Percentiles rank a stretch among this genome's conserved stretches.
Conservation (phyloP, 768 basidiomycete genomes). For the Kwoniella europaea region DNA sequence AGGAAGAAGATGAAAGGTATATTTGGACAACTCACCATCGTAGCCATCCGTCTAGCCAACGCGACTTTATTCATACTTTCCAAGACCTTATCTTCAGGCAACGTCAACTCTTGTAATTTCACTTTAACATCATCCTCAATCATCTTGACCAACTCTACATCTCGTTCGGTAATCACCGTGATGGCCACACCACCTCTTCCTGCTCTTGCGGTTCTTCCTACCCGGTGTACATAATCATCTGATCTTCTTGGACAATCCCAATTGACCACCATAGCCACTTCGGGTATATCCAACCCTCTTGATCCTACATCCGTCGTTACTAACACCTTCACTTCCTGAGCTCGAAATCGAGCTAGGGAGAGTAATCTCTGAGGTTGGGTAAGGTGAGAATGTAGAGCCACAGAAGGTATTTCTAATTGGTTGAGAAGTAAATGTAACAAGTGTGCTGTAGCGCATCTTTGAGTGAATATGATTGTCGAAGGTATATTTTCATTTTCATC, state of each 20-base stretch:
- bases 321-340: slow-evolving; percentile 83
- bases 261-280: slow-evolving; percentile 93
- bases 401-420: slow-evolving; percentile 77
- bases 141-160: slow-evolving; percentile 78
- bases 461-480: slow-evolving; percentile 91
- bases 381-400: slow-evolving; percentile 88
- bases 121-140: slow-evolving; percentile 92
- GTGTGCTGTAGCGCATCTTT: slow-evolving; percentile 86
- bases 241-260: slow-evolving; percentile 86
- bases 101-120: slow-evolving; percentile 71
- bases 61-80: slow-evolving; percentile 86
- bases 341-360: slow-evolving; percentile 83
- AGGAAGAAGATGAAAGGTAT: too few relatives aligned
- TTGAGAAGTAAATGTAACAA: slow-evolving; percentile 75
- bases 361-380: slow-evolving; percentile 86
- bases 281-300: slow-evolving; percentile 92
- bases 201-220: slow-evolving; percentile 88
- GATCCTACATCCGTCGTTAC: slow-evolving; percentile 95
- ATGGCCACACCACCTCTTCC: slow-evolving; percentile 87
- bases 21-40: slow-evolving; percentile 70
- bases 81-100: slow-evolving; percentile 81
- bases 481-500: slow-evolving; percentile 70
- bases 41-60: slow-evolving; percentile 87
- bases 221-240: slow-evolving; percentile 95
- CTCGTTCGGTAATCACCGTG: slow-evolving; percentile 92